Percentiles rank a stretch among this genome's conserved stretches.
Conservation (phyloP, 2,329 filamentous ascomycete species). For the Thielaviopsis punctulata region DNA sequence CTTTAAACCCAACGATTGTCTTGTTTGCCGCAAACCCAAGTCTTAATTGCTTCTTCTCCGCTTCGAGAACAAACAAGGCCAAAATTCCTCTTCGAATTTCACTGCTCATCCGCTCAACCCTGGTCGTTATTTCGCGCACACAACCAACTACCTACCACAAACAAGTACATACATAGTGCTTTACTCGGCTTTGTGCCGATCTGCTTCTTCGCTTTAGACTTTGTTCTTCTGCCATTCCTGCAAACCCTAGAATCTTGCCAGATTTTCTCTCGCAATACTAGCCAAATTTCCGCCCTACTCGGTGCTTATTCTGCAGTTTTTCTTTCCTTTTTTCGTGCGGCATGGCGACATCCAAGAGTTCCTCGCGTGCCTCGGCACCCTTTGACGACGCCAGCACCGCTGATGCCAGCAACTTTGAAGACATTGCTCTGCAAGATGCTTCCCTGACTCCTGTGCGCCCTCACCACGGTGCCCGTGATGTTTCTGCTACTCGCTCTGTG, state of each 20-base stretch:
- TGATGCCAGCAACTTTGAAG: slow-evolving; percentile 76
- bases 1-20: background rate
- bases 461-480: slow-evolving; percentile 5
- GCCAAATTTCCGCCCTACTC: background rate
- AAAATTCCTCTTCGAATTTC: background rate
- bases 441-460: slow-evolving; percentile 16
- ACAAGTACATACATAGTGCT: too few species aligned
- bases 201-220: background rate
- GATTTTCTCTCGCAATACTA: background rate
- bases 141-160: background rate
- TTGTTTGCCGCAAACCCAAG: background rate
- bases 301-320: background rate
- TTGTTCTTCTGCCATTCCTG: background rate
- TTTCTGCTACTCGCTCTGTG: slow-evolving; percentile 18
- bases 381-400: slow-evolving; percentile 56
- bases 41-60: background rate
- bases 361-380: slow-evolving; percentile 66
- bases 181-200: background rate
- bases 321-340: slow-evolving; percentile 23
- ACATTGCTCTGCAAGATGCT: slow-evolving; percentile 68
- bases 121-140: background rate
- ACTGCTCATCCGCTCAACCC: background rate
- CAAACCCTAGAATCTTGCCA: background rate
- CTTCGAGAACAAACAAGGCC: background rate
- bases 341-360: slow-evolving; percentile 69